phyloP scores from a whole-genome alignment of 1,284 basidiomycete species.

The Naganishia liquefaciens region DNA sequence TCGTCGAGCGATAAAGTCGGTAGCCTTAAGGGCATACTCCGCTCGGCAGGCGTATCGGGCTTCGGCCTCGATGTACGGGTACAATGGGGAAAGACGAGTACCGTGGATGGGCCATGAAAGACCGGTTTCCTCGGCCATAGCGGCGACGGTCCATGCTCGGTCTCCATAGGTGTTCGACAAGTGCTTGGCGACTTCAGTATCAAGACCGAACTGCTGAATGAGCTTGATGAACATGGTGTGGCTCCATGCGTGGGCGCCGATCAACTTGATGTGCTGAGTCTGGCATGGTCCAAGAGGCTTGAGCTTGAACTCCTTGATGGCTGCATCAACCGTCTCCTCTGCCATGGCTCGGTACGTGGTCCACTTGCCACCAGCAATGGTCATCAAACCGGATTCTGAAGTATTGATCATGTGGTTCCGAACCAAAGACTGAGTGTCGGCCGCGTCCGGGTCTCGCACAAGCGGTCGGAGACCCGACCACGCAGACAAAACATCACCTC shows the following conservation, averaged over 20 bases:
- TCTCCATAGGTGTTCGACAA: slow-evolving; percentile 89
- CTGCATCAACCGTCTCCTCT: slow-evolving; percentile 88
- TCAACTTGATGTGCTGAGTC: slow-evolving; percentile 76
- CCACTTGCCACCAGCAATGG: slow-evolving; percentile 98
- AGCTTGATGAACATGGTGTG: slow-evolving; percentile 96
- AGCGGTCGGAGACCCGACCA: slow-evolving; percentile 92
- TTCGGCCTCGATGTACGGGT: slow-evolving; percentile 93
- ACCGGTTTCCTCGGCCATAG: slow-evolving; percentile 71
- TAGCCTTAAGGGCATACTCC: slow-evolving; percentile 87
- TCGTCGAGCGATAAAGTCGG: slow-evolving; percentile 89
- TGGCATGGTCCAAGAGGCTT: slow-evolving; percentile 67
- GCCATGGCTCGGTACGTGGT: slow-evolving; percentile 98
- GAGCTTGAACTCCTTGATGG: slow-evolving; percentile 73
- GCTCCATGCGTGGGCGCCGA: slow-evolving; percentile 94
- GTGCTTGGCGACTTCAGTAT: slow-evolving; percentile 90
- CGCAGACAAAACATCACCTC: slow-evolving; percentile 95
- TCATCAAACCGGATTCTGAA: slow-evolving; percentile 76
- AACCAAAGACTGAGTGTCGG: slow-evolving; percentile 83
- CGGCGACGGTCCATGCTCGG: slow-evolving; percentile 90
- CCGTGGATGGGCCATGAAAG: slow-evolving; percentile 83
- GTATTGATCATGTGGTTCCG: slow-evolving; percentile 94
- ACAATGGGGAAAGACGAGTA: slow-evolving; percentile 69
- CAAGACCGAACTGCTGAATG: slow-evolving; percentile 85
- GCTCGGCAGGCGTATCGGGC: slow-evolving; percentile 83
- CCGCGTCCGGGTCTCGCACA: slow-evolving; percentile 78